Evolutionary conservation across 1,284 basidiomycete species (phyloP).

Genomic region (Irpex lacteus): DNA sequence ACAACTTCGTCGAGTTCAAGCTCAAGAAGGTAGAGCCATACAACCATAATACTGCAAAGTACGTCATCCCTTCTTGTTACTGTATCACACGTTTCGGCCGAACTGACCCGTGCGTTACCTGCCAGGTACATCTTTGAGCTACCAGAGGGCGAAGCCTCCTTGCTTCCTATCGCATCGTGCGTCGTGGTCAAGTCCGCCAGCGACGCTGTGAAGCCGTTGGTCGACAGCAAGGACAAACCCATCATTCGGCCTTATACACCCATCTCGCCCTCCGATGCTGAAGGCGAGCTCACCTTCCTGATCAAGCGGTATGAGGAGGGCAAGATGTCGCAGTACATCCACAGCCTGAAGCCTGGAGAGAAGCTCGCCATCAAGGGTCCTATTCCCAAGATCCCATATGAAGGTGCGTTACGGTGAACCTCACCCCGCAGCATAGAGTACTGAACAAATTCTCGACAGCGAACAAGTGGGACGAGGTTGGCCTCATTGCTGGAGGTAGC

Average conservation of each 20-base stretch:
- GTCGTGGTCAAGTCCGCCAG: constrained; percentile 57
- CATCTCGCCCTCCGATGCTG: constrained; percentile 67
- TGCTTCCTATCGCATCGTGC: constrained; percentile 75
- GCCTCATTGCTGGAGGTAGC: constrained; percentile 86
- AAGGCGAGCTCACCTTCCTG: constrained; percentile 79
- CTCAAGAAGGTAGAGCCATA: constrained; percentile 85
- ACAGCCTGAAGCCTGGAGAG: constrained; percentile 74
- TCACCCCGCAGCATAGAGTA: no score
- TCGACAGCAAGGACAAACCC: constrained; percentile 84
- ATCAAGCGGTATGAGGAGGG: constrained; percentile 87
- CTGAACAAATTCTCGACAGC: constrained; percentile 35
- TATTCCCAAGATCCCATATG: constrained; percentile 80
- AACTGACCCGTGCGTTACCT: constrained; percentile 1
- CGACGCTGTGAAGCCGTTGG: constrained; percentile 52
- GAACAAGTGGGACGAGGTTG: constrained; percentile 85
- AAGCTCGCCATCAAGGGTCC: constrained; percentile 89
- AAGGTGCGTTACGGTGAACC: constrained; percentile 41
- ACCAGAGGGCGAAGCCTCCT: constrained; percentile 76
- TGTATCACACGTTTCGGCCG: not conserved
- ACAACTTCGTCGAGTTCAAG: constrained; percentile 77
- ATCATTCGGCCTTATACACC: constrained; percentile 89
- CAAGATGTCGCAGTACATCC: constrained; percentile 78
- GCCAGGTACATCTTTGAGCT: constrained; percentile 82
- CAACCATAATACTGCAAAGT: constrained; percentile 61
- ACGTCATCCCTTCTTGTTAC: constrained; percentile 15